A percentile compares a stretch with the other conserved stretches of the same genome.
These are phyloP conservation scores for Solanum virginianum DNA, from an alignment of 257 asterid species.

Conservation along the genomic window DNA sequence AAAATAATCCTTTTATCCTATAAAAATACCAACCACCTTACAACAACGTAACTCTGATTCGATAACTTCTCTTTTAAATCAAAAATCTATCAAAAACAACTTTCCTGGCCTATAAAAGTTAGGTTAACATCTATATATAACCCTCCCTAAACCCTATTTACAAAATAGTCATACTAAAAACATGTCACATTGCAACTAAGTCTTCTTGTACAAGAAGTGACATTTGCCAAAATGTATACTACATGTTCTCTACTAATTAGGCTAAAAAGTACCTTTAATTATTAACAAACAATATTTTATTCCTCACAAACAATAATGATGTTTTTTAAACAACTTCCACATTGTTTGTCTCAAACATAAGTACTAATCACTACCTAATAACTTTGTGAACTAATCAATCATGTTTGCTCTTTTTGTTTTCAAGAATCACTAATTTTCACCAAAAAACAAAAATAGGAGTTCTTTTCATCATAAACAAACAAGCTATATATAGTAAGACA, in stretches of 20 bases:
- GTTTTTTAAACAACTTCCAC: background rate
- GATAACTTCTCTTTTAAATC: background rate
- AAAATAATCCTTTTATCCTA: no score
- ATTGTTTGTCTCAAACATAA: background rate
- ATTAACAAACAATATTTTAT: background rate
- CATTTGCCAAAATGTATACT: background rate
- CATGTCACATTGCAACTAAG: background rate
- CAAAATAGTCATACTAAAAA: background rate
- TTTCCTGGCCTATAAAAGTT: background rate
- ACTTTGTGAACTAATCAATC: background rate
- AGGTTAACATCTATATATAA: no score
- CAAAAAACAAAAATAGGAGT: background rate
- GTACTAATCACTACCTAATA: background rate
- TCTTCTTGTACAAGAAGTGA: background rate
- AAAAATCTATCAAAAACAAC: background rate
- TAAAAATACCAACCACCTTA: no score
- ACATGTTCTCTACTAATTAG: background rate
- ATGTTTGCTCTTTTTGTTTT: background rate
- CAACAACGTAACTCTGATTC: background rate
- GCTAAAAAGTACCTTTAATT: background rate
- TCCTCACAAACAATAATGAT: background rate
- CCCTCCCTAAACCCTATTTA: background rate
- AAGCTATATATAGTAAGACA: background rate
- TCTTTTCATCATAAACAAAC: background rate
- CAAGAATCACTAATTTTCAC: background rate